Evolutionary conservation across 139 green algal species (phyloP).

Genomic region (Chlamydomonas sp.): DNA sequence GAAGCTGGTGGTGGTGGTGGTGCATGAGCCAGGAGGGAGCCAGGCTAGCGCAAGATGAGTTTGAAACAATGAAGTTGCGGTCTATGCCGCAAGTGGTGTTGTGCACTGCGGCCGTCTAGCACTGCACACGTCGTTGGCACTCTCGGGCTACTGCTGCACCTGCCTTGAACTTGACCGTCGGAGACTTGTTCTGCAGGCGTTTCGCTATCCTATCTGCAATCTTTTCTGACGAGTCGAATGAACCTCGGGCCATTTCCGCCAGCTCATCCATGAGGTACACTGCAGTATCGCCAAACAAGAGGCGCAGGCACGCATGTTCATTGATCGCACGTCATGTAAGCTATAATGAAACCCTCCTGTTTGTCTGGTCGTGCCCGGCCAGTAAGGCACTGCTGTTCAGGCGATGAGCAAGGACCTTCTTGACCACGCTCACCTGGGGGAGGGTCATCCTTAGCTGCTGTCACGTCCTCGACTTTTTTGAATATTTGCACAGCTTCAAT

Average conservation of each 20-base stretch:
- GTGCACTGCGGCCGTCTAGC: too few relatives aligned
- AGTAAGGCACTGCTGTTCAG: too few relatives aligned
- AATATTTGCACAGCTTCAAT: constrained; percentile 36
- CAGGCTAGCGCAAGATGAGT: too few relatives aligned
- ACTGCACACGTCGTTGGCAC: too few relatives aligned
- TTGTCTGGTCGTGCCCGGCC: too few relatives aligned
- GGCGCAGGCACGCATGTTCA: too few relatives aligned
- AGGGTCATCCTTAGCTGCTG: constrained; percentile 49
- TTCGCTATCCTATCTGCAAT: constrained; percentile 67
- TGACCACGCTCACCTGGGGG: constrained; percentile 47
- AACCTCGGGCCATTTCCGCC: constrained; percentile 48
- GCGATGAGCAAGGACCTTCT: too few relatives aligned
- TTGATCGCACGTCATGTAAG: background rate
- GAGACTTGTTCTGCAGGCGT: constrained; percentile 64
- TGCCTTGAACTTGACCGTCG: constrained; percentile 85
- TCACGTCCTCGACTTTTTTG: constrained; percentile 48
- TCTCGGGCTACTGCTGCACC: background rate
- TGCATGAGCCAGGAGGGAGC: too few relatives aligned
- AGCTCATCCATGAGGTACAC: constrained; percentile 89
- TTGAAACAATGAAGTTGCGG: too few relatives aligned
- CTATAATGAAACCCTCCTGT: background rate
- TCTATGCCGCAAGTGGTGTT: too few relatives aligned
- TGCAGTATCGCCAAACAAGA: constrained; percentile 47
- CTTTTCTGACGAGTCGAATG: constrained; percentile 45
- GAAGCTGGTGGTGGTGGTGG: too few relatives aligned